Evolutionary conservation across 441 rosid genomes (phyloP).

Genomic region (Omphalea diandra): DNA sequence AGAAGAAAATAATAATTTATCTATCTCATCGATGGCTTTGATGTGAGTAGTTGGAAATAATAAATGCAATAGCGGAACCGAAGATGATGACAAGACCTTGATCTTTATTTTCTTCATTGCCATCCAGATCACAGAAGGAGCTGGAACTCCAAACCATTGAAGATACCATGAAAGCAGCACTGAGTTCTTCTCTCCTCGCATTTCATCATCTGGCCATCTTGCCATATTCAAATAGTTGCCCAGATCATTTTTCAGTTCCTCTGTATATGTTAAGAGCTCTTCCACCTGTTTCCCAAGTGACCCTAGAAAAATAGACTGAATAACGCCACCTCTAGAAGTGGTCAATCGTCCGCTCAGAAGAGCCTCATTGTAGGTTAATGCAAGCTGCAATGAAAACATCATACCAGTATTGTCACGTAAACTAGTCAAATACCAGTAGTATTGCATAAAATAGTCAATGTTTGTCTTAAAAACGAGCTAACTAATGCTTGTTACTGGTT

Average conservation of each 20-base stretch:
- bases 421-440: background rate
- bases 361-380: slow-evolving; percentile 76
- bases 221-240: slow-evolving; percentile 48
- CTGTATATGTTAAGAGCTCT: slow-evolving; percentile 52
- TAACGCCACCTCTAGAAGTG: slow-evolving; percentile 60
- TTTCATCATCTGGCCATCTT: slow-evolving; percentile 54
- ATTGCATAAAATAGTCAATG: background rate
- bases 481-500: background rate
- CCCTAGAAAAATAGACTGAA: slow-evolving; percentile 69
- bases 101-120: slow-evolving; percentile 52
- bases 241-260: slow-evolving; percentile 40
- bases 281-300: slow-evolving; percentile 70
- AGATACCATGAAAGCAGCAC: slow-evolving; percentile 81
- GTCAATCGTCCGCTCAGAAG: slow-evolving; percentile 63
- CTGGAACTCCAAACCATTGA: slow-evolving; percentile 73
- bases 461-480: background rate
- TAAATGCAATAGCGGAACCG: slow-evolving; percentile 55
- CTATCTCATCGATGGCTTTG: slow-evolving; percentile 54
- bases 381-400: slow-evolving; percentile 51
- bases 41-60: slow-evolving; percentile 65
- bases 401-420: background rate
- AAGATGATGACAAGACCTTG: slow-evolving; percentile 38
- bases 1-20: slow-evolving; percentile 36
- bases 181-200: slow-evolving; percentile 35
- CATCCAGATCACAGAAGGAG: slow-evolving; percentile 52